Evolutionary conservation across 352 stramenopile species (phyloP), one percentile per base, ranked within the genome.

Genomic region (Pythium oligandrum): DNA sequence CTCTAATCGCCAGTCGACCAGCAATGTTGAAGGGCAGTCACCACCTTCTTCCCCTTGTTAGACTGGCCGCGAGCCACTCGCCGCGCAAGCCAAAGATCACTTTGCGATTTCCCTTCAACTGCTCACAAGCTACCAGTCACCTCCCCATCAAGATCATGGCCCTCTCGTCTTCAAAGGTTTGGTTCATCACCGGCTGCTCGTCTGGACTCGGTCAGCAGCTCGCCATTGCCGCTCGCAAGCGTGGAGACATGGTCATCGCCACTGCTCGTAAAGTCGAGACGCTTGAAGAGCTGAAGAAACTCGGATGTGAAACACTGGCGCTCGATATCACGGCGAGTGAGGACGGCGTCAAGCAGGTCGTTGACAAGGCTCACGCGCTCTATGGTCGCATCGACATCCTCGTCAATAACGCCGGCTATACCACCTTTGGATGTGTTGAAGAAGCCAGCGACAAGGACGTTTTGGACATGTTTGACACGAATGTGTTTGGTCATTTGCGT

Each of bases 401-500:
- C 48, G 40, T 56, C 26, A 56, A 51, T 12, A 56, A 63, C 57
- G 0, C 17, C 17, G 17, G 17, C 17, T 26, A 26, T 26, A 56
- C 36, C 48, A 66, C 53, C 57, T 37, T 61, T 48, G 53, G 57
- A 62, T 44, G 61, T 12, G 57, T 64, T 31, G 51, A 62, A 51
- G 35, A n/a, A 6, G 7, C 6, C 10, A 74, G 63, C 26, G 59
- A 63, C 10, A 47, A 75, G 37, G 71, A 78, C 37, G 54, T 80
- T 33, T 50, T 62, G 12, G 63, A 61, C 17, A 48, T 68, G 46
- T 80, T 68, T 63, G 64, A 73, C 55, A 77, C 71, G 34, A 77
- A 80, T 37, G 64, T 80, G 6, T 82, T 78, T 34, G 71, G 71
- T 32, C 59, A 73, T 55, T 49, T 72, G 47, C 53, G 52, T 4